Percentiles rank a stretch among this genome's conserved stretches.
phyloP scores from a whole-genome alignment of 768 basidiomycete genomes.

The Suillus hirtellus region DNA sequence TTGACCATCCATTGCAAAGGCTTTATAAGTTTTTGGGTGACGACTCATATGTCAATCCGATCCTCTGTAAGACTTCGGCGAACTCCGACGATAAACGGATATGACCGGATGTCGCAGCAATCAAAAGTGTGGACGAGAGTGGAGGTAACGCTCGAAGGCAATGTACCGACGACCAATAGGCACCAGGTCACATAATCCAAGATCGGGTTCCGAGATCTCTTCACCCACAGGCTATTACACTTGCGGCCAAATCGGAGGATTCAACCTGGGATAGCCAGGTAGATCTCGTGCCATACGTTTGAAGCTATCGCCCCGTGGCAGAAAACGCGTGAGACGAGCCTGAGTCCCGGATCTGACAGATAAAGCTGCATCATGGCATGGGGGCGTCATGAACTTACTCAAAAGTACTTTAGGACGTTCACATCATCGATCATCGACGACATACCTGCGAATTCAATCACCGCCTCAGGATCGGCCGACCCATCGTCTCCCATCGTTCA shows the following conservation, averaged over 20 bases:
- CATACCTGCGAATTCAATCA: conserved; percentile 13
- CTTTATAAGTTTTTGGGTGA: conserved; percentile 33
- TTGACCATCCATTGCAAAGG: conserved; percentile 28
- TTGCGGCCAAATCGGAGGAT: conserved; percentile 12
- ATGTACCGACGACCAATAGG: conserved; percentile 15
- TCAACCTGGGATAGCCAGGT: conserved; percentile 4
- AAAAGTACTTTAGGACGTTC: conserved; percentile 3
- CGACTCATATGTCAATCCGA: conserved; percentile 30
- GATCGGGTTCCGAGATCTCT: conserved; percentile 12
- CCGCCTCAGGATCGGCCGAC: conserved; percentile 4
- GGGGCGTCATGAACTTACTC: conserved; percentile 10
- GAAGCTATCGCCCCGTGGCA: conserved; percentile 10
- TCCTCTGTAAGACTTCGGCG: conserved; percentile 19
- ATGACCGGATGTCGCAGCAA: conserved; percentile 16
- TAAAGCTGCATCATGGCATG: conserved; percentile 13
- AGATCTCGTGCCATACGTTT: conserved; percentile 12
- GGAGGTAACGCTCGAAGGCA: conserved; percentile 15
- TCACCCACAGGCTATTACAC: conserved; percentile 7
- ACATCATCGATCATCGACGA: conserved; percentile 10
- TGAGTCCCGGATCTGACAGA: conserved; percentile 7
- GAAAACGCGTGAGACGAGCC: conserved; percentile 9
- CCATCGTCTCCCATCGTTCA: conserved; percentile 5
- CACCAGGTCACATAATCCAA: conserved; percentile 14
- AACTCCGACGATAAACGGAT: conserved; percentile 18
- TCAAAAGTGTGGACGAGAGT: conserved; percentile 12